These are phyloP conservation scores for Teratosphaeria viscida DNA, from an alignment of 2,329 filamentous ascomycete species.

Conservation along the genomic window DNA sequence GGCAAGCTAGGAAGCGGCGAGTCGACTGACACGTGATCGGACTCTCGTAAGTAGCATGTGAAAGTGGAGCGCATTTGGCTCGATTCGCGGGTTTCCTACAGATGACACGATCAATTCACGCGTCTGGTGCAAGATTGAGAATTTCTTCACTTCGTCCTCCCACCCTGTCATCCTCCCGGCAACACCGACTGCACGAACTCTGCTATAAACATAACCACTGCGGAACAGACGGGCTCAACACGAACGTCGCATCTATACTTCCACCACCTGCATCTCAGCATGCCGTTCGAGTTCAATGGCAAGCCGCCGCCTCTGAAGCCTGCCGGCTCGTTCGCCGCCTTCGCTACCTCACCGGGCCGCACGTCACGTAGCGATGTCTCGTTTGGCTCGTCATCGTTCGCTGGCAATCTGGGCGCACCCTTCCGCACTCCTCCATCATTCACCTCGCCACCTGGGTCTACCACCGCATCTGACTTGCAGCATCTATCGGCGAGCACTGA, in stretches of 20 bases:
- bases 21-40: conserved; percentile 9
- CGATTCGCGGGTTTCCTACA: neutral
- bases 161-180: neutral
- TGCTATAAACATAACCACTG: neutral
- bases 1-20: conserved; percentile 16
- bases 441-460: neutral
- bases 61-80: neutral
- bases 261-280: neutral
- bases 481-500: neutral
- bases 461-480: neutral
- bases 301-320: conserved; percentile 1
- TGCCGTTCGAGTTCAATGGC: conserved; percentile 13
- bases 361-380: neutral
- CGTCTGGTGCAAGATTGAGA: neutral
- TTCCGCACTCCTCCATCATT: neutral
- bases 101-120: neutral
- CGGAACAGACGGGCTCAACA: neutral
- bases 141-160: neutral
- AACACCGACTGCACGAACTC: neutral
- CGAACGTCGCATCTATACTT: neutral
- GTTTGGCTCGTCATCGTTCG: neutral
- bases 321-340: neutral
- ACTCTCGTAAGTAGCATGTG: neutral
- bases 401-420: neutral
- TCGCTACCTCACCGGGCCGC: neutral